Base-by-base conservation (phyloP, 2,329 filamentous ascomycete genomes). In the Hymenoscyphus scutula region DNA sequence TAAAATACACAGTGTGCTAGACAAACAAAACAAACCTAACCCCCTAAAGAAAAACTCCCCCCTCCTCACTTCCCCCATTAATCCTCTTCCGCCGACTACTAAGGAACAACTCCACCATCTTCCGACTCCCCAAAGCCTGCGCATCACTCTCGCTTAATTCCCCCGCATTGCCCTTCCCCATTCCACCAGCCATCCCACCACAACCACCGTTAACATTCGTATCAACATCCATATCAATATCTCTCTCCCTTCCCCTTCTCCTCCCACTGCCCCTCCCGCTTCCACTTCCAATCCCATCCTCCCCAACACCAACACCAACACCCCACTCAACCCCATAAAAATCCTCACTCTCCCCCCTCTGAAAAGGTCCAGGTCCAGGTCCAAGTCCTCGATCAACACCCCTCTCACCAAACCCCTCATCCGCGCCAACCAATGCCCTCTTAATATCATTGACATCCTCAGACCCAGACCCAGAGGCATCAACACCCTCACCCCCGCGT, bases 71-170 rank as follows among this genome's bases (percentile, higher is more conserved):
- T 6, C 76, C 77, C 13, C 77, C 77, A 27, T 74, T 71, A 41
- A 79, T 77, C 13, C 77, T 75, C 64, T 72, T 79, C 17, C 79
- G 76, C 19, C 82, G 76, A 55, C 78, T 82, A 63, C 76, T 83
- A 30, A 85, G 73, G 68, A 85, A 84, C 56, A 80, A 63, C 59
- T 85, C 82, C 7, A 85, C 82, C 79, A 85, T 84, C 51, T 76
- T 75, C 70, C 79, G 79, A 67, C 81, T 81, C 2, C 79, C 79
- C 63, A 78, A 71, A 0, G 71, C 71, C 62, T 79, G 77, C 0
- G 73, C 70, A 45, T 76, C 74, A 11, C 37, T 30, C 34, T 67
- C 61, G 65, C 65, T 56, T 53, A 58, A 15, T 29, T 59, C 56
- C 5, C 60, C 19, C 5, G n/a, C n/a, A n/a, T n/a, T n/a, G n/a